Conservation (phyloP, 139 green algal genomes). For the Raphidocelis subcapitata region DNA sequence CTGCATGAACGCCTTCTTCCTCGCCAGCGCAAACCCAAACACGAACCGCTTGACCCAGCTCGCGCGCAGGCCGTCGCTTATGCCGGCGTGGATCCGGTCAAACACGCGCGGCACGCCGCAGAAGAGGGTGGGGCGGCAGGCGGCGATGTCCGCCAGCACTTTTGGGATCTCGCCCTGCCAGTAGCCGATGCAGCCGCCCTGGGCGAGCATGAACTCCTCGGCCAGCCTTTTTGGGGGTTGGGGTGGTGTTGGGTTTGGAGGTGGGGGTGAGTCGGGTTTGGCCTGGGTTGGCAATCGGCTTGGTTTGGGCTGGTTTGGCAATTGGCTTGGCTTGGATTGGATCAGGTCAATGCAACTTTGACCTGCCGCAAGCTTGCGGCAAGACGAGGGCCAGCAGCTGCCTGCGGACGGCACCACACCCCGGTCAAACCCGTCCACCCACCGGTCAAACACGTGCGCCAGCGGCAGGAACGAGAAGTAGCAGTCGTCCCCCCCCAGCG, state of each 20-base stretch:
- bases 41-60: constrained; percentile 32
- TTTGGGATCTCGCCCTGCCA: constrained; percentile 41
- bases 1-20: constrained; percentile 50
- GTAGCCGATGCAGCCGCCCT: constrained; percentile 64
- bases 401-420: no score
- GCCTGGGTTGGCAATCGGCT: no score
- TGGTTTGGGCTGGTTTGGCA: no score
- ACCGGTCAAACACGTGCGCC: constrained; percentile 79
- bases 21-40: constrained; percentile 39
- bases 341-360: no score
- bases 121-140: constrained; percentile 76
- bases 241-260: background rate
- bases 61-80: constrained; percentile 33
- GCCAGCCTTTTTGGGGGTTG: constrained; percentile 39
- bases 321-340: no score
- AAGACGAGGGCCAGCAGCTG: no score
- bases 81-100: constrained; percentile 73
- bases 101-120: constrained; percentile 82
- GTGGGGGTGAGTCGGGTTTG: background rate
- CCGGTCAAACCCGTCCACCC: background rate
- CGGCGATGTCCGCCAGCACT: constrained; percentile 69
- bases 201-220: constrained; percentile 65
- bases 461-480: constrained; percentile 76
- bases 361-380: no score
- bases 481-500: constrained; percentile 41